Percentiles rank a stretch among this genome's conserved stretches.
phyloP scores from a whole-genome alignment of 768 basidiomycete species.

The Amanita rubescens region DNA sequence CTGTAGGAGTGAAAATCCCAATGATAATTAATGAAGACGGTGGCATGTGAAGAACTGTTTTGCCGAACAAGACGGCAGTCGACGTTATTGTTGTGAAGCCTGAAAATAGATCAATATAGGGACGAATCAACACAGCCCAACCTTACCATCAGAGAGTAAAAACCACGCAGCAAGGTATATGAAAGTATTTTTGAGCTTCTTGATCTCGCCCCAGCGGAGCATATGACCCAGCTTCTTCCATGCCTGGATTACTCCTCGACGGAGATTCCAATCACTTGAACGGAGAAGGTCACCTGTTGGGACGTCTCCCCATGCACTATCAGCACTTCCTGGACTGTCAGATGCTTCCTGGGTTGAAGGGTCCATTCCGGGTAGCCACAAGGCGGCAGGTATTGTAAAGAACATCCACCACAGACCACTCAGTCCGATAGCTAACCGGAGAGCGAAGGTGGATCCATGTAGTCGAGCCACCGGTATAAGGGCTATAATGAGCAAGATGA shows the following conservation, averaged over 20 bases:
- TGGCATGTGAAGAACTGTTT: conserved; percentile 79
- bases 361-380: conserved; percentile 55
- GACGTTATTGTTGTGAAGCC: conserved; percentile 91
- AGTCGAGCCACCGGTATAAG: conserved; percentile 70
- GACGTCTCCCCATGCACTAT: conserved; percentile 13
- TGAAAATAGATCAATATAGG: conserved; percentile 20
- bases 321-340: conserved; percentile 11
- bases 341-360: conserved; percentile 5
- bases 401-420: conserved; percentile 87
- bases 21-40: conserved; percentile 72
- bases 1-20: conserved; percentile 66
- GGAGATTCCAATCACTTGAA: conserved; percentile 32
- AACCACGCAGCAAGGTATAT: conserved; percentile 92
- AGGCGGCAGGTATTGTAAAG: conserved; percentile 70
- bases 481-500: conserved; percentile 62
- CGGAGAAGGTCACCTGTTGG: conserved; percentile 17
- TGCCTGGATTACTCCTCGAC: conserved; percentile 50
- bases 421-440: conserved; percentile 77
- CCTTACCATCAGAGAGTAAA: conserved; percentile 77
- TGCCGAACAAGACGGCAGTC: conserved; percentile 87
- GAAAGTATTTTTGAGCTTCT: conserved; percentile 76
- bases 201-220: conserved; percentile 67
- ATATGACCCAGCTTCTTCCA: conserved; percentile 75
- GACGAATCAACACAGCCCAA: too few species aligned
- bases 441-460: conserved; percentile 68